Percentiles rank a stretch among this genome's conserved stretches.
Evolutionary conservation across 305 asterid species (phyloP).

Genomic region (Fraxinus angustifolia): DNA sequence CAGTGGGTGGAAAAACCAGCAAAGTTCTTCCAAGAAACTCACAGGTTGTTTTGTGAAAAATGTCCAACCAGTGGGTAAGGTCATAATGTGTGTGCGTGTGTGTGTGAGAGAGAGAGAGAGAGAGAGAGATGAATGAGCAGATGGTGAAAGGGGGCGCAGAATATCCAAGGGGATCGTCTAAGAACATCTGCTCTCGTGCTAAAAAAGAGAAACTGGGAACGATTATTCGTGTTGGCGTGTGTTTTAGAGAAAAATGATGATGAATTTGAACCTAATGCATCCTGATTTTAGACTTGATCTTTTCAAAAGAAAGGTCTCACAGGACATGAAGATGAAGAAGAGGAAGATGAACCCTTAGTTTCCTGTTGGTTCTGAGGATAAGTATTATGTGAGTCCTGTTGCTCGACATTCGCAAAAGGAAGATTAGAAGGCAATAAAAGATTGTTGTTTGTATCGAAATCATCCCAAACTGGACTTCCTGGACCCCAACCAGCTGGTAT

Average conservation of each 20-base stretch:
- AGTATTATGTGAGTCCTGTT: constrained; percentile 28
- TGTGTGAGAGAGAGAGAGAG: not conserved
- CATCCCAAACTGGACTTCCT: constrained; percentile 83
- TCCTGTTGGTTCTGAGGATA: constrained; percentile 34
- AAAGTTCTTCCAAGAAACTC: not conserved
- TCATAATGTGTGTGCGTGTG: not conserved
- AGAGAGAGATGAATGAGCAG: constrained; percentile 7
- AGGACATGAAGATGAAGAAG: constrained; percentile 45
- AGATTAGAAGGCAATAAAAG: constrained; percentile 65
- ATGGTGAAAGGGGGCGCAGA: not conserved
- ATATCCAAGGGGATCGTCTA: not conserved
- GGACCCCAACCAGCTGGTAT: constrained; percentile 89
- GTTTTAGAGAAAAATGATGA: not conserved
- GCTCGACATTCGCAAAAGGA: constrained; percentile 38
- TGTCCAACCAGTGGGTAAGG: constrained; percentile 27
- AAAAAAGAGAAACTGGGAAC: not conserved
- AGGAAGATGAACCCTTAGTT: constrained; percentile 25
- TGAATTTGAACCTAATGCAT: not conserved
- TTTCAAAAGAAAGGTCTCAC: constrained; percentile 46
- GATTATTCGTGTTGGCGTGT: not conserved
- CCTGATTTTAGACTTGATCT: constrained; percentile 31
- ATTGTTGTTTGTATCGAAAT: constrained; percentile 41
- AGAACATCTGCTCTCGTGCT: not conserved
- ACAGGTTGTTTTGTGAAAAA: constrained; percentile 27
- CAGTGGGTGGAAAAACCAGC: constrained; percentile 12